Base-by-base conservation (phyloP, 202 grass and related monocot genomes). In the Panicum virgatum region DNA sequence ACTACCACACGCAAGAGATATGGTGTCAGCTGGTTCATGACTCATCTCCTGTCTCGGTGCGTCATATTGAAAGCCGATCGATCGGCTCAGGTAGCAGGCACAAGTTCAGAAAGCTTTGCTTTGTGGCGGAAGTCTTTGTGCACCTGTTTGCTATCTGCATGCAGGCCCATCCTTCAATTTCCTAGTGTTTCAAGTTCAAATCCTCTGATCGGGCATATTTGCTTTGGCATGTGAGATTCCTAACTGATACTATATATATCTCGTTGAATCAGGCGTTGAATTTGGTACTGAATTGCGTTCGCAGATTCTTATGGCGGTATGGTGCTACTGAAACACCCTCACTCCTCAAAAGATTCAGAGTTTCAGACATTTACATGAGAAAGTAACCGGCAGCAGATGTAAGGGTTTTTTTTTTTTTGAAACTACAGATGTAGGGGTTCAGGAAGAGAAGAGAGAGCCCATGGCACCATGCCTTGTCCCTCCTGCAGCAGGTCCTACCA, bases 1-100 rank as follows among this genome's bases (percentile, higher is more conserved):
- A 43, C 13, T 30, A 50, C 32, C 81, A 80, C 69, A 90, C 88
- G 84, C 84, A 84, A 90, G 52, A 44, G 76, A 62, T 69, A 20
- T 12, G 26, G 7, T 42, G 46, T 20, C 69, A 39, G 80, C 27
- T 19, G 15, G 29, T 22, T 38, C 71, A 58, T 23, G 69, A 29
- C 61, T 50, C 57, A 12, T 38, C 19, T 36, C 18, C 26, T 36
- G 27, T 81, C 51, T 59, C 10, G 13, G 37, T 70, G 4, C n/a
- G 22, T 46, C 60, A 23, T 23, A 34, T 3, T 81, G 66, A 70
- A 71, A 72, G 60, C 6, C 53, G 39, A 72, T 23, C 7, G 37
- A 75, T 64, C 34, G 57, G 53, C 30, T 60, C 60, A 78, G 45
- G 11, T 14, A 8, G 37, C 45, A 56, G 45, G 22, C 11, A 32